A percentile compares a stretch with the other conserved stretches of the same genome.
phyloP scores from a whole-genome alignment of 257 asterid species.

The Solanum peruvianum region DNA sequence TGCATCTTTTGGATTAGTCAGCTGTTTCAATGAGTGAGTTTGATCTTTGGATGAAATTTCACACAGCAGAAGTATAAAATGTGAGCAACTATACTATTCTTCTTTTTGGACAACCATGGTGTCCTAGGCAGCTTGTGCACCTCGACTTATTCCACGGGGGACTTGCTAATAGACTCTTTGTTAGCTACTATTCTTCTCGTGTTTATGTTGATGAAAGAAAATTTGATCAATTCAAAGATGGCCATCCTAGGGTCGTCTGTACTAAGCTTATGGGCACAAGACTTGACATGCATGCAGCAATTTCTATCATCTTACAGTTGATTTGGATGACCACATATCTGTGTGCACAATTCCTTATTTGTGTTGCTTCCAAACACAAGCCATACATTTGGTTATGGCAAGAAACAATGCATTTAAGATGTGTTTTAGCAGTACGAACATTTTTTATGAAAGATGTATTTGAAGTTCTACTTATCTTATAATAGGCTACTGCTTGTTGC shows the following conservation, averaged over 20 bases:
- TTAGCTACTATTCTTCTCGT: not conserved
- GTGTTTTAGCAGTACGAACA: not conserved
- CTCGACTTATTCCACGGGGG: not conserved
- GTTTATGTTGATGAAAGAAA: not conserved
- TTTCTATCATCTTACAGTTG: not conserved
- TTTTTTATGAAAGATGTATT: not conserved
- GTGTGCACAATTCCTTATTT: not conserved
- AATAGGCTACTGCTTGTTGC: constrained; percentile 18
- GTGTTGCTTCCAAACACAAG: not conserved
- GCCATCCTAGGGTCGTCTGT: not conserved
- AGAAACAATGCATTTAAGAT: not conserved
- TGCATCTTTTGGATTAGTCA: not conserved
- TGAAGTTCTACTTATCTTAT: not conserved
- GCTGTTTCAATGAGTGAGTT: not conserved
- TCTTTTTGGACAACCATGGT: not conserved
- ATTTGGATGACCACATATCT: not conserved
- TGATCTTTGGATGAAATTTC: not conserved
- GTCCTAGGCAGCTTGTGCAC: not conserved
- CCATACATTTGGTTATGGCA: not conserved
- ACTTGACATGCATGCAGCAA: not conserved
- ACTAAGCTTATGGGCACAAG: not conserved
- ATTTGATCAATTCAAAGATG: not conserved
- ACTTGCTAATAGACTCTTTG: not conserved
- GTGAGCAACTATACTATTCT: not conserved
- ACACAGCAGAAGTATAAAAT: not conserved